Conservation (phyloP, 768 basidiomycete genomes). For the Leucosporidium creatinivorum region DNA sequence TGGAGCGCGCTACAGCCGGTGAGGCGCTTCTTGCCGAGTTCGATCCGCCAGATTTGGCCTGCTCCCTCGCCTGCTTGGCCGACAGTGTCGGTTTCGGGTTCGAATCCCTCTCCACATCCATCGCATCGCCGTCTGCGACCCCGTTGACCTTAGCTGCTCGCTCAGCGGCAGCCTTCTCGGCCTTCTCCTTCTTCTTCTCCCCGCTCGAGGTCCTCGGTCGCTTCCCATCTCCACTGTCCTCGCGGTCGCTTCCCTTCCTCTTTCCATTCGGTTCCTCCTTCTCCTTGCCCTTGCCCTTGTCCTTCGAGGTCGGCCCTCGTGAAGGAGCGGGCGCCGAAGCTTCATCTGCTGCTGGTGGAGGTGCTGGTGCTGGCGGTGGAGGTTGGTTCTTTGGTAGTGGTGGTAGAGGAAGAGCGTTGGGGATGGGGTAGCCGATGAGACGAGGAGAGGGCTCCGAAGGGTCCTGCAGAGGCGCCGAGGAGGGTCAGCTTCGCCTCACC, state of each 20-base stretch:
- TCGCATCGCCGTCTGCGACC: background rate
- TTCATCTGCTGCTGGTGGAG: background rate
- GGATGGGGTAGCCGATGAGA: conserved; percentile 32
- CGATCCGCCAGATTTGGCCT: background rate
- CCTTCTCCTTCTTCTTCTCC: conserved; percentile 6
- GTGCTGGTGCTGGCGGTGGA: conserved; percentile 15
- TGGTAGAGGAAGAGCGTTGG: conserved; percentile 30
- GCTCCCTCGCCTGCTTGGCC: conserved; percentile 3
- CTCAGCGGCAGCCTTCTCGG: background rate
- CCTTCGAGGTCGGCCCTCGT: background rate
- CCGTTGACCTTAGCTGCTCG: background rate
- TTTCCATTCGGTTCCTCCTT: background rate
- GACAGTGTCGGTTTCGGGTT: background rate
- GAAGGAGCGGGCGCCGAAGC: background rate
- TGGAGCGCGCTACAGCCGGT: conserved; percentile 4
- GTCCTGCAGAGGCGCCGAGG: background rate
- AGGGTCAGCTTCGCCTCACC: background rate
- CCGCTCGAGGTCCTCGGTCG: conserved; percentile 3
- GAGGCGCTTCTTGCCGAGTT: conserved; percentile 10
- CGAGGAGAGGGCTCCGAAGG: background rate
- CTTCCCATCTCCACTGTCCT: conserved; percentile 4
- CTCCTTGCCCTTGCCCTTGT: conserved; percentile 16
- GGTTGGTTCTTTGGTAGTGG: conserved; percentile 29
- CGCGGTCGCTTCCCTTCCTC: conserved; percentile 9
- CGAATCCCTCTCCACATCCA: conserved; percentile 2